Conservation (phyloP, 176 grass and related monocot genomes). For the Eragrostis curvula region DNA sequence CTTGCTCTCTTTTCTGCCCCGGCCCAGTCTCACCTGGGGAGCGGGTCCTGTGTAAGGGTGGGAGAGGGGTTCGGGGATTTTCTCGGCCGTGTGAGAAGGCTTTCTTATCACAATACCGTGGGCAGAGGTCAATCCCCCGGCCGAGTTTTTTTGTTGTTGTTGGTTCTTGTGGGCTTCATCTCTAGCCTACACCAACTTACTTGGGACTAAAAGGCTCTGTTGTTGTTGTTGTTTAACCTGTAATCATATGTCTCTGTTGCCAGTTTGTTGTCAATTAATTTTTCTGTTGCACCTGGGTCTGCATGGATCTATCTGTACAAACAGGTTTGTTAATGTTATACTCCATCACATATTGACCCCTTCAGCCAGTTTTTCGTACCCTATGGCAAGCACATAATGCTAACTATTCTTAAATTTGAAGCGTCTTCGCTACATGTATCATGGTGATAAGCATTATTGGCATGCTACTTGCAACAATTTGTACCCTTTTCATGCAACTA, state of each 20-base stretch:
- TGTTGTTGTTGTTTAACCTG: background rate
- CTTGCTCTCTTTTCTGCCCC: no score
- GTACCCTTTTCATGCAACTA: background rate
- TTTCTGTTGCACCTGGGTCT: background rate
- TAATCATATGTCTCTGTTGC: background rate
- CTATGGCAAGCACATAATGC: background rate
- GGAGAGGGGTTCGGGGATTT: no score
- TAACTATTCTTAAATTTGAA: background rate
- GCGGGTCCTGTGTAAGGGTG: no score
- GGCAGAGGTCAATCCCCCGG: no score
- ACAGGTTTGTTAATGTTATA: background rate
- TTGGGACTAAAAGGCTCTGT: background rate
- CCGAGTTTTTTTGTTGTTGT: no score
- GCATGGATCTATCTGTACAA: background rate
- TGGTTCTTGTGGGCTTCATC: no score
- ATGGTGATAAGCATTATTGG: background rate
- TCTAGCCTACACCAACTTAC: background rate
- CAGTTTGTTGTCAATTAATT: background rate
- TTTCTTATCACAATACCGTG: no score
- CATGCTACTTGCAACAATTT: background rate
- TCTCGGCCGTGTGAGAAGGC: no score
- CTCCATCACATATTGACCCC: background rate
- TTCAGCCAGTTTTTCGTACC: background rate
- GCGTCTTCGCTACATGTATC: background rate
- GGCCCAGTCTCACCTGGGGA: no score